Percentiles rank a stretch among this genome's conserved stretches.
phyloP scores from a whole-genome alignment of 306 rosid genomes.

The Rosa lucieae region DNA sequence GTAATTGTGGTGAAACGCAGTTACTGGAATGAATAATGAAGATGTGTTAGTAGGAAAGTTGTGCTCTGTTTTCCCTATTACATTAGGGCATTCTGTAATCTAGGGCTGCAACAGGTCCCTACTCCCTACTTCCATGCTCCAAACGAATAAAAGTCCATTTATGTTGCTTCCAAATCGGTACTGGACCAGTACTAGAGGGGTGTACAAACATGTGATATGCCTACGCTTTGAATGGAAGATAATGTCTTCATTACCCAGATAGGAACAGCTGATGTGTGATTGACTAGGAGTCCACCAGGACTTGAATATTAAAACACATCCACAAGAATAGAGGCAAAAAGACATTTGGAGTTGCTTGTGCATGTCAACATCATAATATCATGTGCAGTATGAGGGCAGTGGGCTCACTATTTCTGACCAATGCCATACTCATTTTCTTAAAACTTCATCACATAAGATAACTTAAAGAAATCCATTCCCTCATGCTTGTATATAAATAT shows the following conservation, averaged over 20 bases:
- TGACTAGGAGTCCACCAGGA: background rate
- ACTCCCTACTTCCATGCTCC: background rate
- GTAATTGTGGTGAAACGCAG: conserved; percentile 14
- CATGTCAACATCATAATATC: background rate
- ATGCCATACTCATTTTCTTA: background rate
- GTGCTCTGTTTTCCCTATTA: background rate
- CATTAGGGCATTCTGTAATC: conserved; percentile 5
- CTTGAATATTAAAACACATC: conserved; percentile 6
- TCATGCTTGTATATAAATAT: background rate
- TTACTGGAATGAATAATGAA: background rate
- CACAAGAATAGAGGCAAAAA: background rate
- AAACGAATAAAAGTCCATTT: background rate
- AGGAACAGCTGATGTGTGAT: background rate
- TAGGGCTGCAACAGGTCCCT: conserved; percentile 1
- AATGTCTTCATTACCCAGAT: background rate
- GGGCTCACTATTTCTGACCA: background rate
- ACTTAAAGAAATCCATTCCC: background rate
- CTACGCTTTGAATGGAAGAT: background rate
- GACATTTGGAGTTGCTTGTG: background rate
- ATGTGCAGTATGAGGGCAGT: background rate
- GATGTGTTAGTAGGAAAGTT: background rate
- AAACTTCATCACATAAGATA: background rate
- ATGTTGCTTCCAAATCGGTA: background rate
- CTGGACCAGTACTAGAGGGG: background rate
- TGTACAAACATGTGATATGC: background rate